A percentile compares a stretch with the other conserved stretches of the same genome.
Conservation (phyloP, 139 green algal genomes). For the Picochlorum sp. region DNA sequence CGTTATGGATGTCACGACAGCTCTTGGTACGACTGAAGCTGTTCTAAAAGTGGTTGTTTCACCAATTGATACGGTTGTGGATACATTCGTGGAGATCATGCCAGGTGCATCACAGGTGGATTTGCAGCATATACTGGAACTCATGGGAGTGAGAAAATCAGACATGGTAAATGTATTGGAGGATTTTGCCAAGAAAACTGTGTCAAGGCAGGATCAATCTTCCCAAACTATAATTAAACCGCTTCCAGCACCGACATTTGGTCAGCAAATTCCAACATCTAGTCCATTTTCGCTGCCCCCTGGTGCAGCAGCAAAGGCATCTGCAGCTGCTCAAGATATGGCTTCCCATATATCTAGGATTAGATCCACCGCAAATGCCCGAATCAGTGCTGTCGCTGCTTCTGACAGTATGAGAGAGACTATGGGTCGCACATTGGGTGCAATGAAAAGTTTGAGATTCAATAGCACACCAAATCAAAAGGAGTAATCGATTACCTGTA, state of each 20-base stretch:
- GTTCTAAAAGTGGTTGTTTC: conserved; percentile 76
- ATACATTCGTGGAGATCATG: conserved; percentile 68
- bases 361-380: conserved; percentile 2
- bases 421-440: conserved; percentile 20
- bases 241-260: not conserved
- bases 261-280: not conserved
- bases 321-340: conserved; percentile 19
- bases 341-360: conserved; percentile 9
- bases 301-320: conserved; percentile 12
- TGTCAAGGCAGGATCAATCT: not conserved
- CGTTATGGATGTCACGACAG: conserved; percentile 20
- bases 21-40: conserved; percentile 57
- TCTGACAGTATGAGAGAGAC: conserved; percentile 32
- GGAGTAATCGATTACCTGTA: not conserved
- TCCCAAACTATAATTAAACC: not conserved
- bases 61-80: conserved; percentile 50
- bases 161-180: not conserved
- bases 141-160: conserved; percentile 41
- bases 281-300: not conserved
- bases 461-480: not conserved
- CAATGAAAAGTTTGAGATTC: conserved; percentile 27
- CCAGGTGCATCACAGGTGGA: conserved; percentile 41
- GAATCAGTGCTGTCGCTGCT: conserved; percentile 7
- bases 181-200: not conserved
- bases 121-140: conserved; percentile 62